phyloP scores from a whole-genome alignment of 805 yeast genomes.

The Blastobotrys peoriensis region DNA sequence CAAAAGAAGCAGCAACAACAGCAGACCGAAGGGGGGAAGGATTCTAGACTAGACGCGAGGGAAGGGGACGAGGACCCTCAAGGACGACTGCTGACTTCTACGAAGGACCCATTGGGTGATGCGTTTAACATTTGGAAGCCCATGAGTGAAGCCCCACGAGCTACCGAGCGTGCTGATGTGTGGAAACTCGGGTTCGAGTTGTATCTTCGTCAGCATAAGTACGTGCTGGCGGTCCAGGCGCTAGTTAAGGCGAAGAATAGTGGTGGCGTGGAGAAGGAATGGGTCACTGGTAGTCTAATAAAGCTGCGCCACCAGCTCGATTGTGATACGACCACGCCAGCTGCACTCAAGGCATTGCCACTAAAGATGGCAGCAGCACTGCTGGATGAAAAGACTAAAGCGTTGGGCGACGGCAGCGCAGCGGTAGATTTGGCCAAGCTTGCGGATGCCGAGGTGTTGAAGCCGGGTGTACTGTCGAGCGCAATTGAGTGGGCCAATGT shows the following conservation, averaged over 20 bases:
- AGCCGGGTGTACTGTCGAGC: background rate
- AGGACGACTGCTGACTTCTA: conserved; percentile 36
- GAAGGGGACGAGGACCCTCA: conserved; percentile 38
- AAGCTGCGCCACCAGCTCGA: conserved; percentile 31
- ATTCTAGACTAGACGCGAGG: background rate
- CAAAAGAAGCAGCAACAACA: conserved; percentile 35
- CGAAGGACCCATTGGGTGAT: conserved; percentile 37
- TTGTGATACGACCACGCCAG: conserved; percentile 36
- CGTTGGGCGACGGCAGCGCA: background rate
- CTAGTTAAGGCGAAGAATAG: conserved; percentile 39
- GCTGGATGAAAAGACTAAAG: background rate
- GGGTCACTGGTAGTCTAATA: conserved; percentile 29
- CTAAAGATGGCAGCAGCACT: conserved; percentile 16
- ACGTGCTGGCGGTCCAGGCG: conserved; percentile 47
- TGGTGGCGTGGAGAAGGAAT: conserved; percentile 28
- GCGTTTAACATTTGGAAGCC: conserved; percentile 40
- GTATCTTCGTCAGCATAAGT: conserved; percentile 41
- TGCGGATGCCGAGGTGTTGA: background rate
- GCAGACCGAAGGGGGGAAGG: conserved; percentile 35
- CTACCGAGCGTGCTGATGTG: conserved; percentile 22
- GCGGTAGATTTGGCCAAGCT: background rate
- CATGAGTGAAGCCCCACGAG: conserved; percentile 26
- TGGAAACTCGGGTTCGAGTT: conserved; percentile 43
- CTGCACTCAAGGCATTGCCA: conserved; percentile 34
- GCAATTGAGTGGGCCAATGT: background rate